Evolutionary conservation across 2,329 filamentous ascomycete genomes (phyloP).

Genomic region (Fusarium sulawesiense): DNA sequence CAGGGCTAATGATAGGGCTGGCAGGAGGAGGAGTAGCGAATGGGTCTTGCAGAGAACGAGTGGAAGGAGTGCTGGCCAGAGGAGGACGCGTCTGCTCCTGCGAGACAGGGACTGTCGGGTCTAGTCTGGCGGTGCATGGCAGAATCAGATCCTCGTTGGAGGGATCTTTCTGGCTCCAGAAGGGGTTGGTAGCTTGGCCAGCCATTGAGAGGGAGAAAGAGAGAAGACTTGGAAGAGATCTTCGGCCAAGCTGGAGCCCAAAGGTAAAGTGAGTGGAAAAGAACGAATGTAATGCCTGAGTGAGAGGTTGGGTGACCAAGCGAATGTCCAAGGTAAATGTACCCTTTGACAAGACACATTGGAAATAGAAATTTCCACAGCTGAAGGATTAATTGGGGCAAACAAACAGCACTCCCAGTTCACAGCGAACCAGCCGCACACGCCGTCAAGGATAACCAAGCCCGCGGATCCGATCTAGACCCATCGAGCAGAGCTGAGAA

Average conservation of each 20-base stretch:
- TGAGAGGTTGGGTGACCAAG: not conserved
- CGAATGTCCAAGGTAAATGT: not conserved
- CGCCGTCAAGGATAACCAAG: not conserved
- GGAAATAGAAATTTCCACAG: not conserved
- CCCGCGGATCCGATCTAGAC: not conserved
- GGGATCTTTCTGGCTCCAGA: not conserved
- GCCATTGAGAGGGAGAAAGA: not conserved
- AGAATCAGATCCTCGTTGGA: not conserved
- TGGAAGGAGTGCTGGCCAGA: not conserved
- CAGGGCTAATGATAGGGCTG: not conserved
- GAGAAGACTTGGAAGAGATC: not conserved
- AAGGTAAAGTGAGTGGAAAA: not conserved
- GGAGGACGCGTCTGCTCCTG: not conserved
- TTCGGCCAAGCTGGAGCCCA: not conserved
- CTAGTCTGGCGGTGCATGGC: not conserved
- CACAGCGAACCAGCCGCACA: not conserved
- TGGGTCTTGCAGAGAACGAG: not conserved
- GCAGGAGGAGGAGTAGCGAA: not conserved
- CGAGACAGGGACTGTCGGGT: not conserved
- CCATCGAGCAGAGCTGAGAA: not conserved
- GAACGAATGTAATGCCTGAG: not conserved
- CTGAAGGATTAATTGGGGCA: not conserved
- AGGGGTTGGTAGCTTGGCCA: not conserved
- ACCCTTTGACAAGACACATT: not conserved
- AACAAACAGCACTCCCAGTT: not conserved